These are phyloP conservation scores for Paecilomyces sp. DNA, from an alignment of 2,329 filamentous ascomycete species.

Conservation along the genomic window DNA sequence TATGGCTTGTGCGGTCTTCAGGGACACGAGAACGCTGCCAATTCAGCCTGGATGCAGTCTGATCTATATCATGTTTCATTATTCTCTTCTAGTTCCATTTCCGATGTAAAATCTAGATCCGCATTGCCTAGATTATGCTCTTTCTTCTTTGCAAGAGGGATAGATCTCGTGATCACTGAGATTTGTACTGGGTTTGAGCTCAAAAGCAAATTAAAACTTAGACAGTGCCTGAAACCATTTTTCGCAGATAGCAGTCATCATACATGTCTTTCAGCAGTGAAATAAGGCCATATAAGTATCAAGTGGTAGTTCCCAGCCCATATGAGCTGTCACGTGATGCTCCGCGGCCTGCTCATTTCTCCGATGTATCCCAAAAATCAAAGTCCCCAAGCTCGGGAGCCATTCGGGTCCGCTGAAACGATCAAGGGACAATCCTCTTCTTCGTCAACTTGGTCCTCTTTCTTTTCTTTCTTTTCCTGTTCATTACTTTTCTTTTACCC, in stretches of 20 bases:
- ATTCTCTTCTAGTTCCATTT: too few relatives aligned
- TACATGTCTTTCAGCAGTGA: too few relatives aligned
- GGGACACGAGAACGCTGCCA: background rate
- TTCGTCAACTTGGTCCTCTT: background rate
- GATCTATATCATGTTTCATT: background rate
- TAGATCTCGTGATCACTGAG: too few relatives aligned
- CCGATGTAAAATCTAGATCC: too few relatives aligned
- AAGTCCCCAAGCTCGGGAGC: slow-evolving; percentile 6
- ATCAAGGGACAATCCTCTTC: background rate
- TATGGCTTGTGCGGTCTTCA: background rate
- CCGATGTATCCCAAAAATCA: slow-evolving; percentile 13
- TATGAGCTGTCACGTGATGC: slow-evolving; percentile 10
- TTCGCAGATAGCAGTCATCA: background rate
- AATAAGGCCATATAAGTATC: too few relatives aligned
- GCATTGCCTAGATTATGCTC: too few relatives aligned
- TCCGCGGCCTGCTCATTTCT: slow-evolving; percentile 14
- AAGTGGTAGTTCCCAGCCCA: too few relatives aligned
- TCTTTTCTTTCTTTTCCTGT: background rate
- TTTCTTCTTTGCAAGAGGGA: too few relatives aligned
- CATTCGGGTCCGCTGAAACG: slow-evolving; percentile 1
- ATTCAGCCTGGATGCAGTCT: background rate
- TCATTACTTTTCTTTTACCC: background rate
- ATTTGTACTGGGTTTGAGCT: too few relatives aligned
- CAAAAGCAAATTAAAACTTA: too few relatives aligned
- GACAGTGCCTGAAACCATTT: background rate